phyloP scores from a whole-genome alignment of 2,329 filamentous ascomycete species.

The Curvularia sp. region DNA sequence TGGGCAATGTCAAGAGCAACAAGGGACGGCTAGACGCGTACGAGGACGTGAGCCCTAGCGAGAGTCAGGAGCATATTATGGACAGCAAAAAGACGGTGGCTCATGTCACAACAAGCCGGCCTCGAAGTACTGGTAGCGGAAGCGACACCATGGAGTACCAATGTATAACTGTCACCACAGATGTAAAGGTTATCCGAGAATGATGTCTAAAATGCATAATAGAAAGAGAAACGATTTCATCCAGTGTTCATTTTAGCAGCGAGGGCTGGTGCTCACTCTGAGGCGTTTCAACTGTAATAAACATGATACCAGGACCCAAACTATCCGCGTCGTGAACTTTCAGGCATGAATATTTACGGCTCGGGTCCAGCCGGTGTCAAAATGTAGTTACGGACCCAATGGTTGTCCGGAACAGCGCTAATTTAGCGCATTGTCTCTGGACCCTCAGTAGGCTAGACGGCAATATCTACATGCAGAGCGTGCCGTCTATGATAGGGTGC shows the following conservation, averaged over 20 bases:
- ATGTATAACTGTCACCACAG: constrained; percentile 19
- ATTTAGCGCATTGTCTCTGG: not conserved
- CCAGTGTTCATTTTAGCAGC: not conserved
- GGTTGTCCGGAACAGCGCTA: not conserved
- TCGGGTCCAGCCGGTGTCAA: not conserved
- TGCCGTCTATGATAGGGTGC: not conserved
- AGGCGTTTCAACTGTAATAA: not conserved
- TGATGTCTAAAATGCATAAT: constrained; percentile 1
- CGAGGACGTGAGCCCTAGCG: constrained; percentile 18
- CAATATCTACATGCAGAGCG: not conserved
- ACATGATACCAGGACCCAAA: not conserved
- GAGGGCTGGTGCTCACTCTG: not conserved
- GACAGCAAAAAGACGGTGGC: constrained; percentile 3
- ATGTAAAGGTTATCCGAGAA: constrained; percentile 17
- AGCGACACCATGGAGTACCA: constrained; percentile 12
- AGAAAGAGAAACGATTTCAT: not conserved
- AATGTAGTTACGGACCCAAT: not conserved
- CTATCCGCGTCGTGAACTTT: not conserved
- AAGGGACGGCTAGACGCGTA: constrained; percentile 13
- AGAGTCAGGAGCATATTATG: constrained; percentile 25
- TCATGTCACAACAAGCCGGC: constrained; percentile 8
- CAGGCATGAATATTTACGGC: not conserved
- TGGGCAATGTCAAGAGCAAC: constrained; percentile 10
- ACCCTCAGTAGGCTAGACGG: not conserved
- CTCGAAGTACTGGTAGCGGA: constrained; percentile 6